Conservation (phyloP, 1,284 basidiomycete species). For the Ceratobasidium papillatum region DNA sequence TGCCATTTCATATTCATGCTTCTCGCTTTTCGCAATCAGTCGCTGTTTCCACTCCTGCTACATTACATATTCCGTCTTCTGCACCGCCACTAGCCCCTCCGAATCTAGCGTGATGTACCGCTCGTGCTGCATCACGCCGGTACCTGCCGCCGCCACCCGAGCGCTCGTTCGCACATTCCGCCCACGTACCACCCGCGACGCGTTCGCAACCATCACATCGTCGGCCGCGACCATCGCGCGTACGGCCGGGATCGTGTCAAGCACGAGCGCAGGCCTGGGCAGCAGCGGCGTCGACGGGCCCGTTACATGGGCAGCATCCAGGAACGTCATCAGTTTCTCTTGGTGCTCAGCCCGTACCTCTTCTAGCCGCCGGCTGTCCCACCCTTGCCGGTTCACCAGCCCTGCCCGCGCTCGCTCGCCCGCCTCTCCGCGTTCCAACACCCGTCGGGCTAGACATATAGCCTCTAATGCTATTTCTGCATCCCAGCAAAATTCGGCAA, state of each 20-base stretch:
- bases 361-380: constrained; percentile 45
- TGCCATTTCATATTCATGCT: constrained; percentile 47
- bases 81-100: constrained; percentile 25
- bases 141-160: constrained; percentile 26
- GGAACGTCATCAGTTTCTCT: constrained; percentile 56
- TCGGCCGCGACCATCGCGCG: constrained; percentile 74
- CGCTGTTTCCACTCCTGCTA: constrained; percentile 19
- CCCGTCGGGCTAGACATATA: constrained; percentile 59
- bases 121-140: constrained; percentile 37
- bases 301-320: constrained; percentile 53
- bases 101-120: constrained; percentile 38
- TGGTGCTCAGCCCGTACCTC: constrained; percentile 59
- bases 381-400: constrained; percentile 22
- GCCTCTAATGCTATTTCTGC: constrained; percentile 59
- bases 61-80: constrained; percentile 3
- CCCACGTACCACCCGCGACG: constrained; percentile 20
- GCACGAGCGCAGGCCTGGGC: constrained; percentile 58
- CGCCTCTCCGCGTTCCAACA: constrained; percentile 49
- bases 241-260: constrained; percentile 79
- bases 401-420: constrained; percentile 27
- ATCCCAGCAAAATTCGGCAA: constrained; percentile 56
- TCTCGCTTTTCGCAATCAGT: constrained; percentile 41
- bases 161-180: constrained; percentile 34
- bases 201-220: constrained; percentile 55
- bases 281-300: constrained; percentile 53